Evolutionary conservation across 352 stramenopile genomes (phyloP).

Genomic region (Pythium graminicola): DNA sequence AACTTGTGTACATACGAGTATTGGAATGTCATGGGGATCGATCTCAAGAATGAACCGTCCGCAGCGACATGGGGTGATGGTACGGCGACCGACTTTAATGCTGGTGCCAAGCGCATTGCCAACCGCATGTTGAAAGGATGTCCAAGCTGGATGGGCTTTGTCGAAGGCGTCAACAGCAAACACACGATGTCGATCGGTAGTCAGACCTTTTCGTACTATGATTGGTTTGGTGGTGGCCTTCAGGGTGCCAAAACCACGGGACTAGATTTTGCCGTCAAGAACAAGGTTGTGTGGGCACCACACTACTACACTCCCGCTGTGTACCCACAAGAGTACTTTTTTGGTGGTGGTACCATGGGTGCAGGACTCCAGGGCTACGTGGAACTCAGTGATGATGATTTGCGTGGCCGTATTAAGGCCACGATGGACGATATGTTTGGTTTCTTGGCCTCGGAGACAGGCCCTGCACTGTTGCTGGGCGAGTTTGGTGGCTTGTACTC

Average conservation of each 20-base stretch:
- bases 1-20: constrained; percentile 55
- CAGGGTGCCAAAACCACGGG: constrained; percentile 32
- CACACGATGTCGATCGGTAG: constrained; percentile 29
- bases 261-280: constrained; percentile 30
- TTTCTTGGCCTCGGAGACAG: constrained; percentile 18
- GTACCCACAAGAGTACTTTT: constrained; percentile 53
- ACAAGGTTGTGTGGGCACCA: constrained; percentile 73
- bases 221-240: constrained; percentile 59
- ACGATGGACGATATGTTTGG: constrained; percentile 25
- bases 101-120: constrained; percentile 39
- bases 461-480: constrained; percentile 47
- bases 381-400: constrained; percentile 32
- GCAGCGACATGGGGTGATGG: constrained; percentile 51
- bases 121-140: constrained; percentile 61
- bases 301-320: constrained; percentile 67
- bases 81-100: constrained; percentile 39
- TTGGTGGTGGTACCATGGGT: constrained; percentile 30
- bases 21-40: constrained; percentile 72
- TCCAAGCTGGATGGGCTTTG: constrained; percentile 66
- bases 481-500: constrained; percentile 67
- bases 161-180: constrained; percentile 48
- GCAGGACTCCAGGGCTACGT: constrained; percentile 27
- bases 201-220: constrained; percentile 45
- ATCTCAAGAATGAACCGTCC: constrained; percentile 65
- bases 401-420: constrained; percentile 10